phyloP scores from a whole-genome alignment of 441 rosid species.

The Mallotus japonicus region DNA sequence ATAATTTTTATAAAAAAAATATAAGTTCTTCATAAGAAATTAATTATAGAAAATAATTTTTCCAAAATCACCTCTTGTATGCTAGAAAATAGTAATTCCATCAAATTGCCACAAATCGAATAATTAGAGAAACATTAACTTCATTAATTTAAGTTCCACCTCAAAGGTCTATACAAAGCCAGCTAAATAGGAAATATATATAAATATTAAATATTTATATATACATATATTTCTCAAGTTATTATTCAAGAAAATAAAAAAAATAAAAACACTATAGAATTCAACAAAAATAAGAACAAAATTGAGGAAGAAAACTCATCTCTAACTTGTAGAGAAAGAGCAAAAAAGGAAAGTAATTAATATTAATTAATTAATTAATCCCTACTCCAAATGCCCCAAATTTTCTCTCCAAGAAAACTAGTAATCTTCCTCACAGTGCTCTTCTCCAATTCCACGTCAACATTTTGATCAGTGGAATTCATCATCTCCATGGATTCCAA shows the following conservation, averaged over 20 bases:
- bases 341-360: neutral
- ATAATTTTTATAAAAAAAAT: too few relatives aligned
- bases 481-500: constrained; percentile 6
- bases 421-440: constrained; percentile 30
- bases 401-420: constrained; percentile 31
- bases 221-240: too few relatives aligned
- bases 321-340: neutral
- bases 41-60: too few relatives aligned
- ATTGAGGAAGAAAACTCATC: neutral
- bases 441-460: constrained; percentile 25
- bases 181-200: too few relatives aligned
- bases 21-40: too few relatives aligned
- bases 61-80: too few relatives aligned
- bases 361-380: constrained; percentile 6
- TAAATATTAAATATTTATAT: too few relatives aligned
- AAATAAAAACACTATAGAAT: neutral
- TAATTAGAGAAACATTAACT: too few relatives aligned
- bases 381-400: constrained; percentile 30
- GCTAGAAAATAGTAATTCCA: too few relatives aligned
- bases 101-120: too few relatives aligned
- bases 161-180: too few relatives aligned
- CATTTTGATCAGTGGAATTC: neutral
- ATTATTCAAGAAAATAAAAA: neutral
- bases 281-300: neutral
- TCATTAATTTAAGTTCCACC: too few relatives aligned